Percentiles rank a stretch among this genome's conserved stretches.
Conservation (phyloP, 768 basidiomycete genomes). For the Paxillus involutus region DNA sequence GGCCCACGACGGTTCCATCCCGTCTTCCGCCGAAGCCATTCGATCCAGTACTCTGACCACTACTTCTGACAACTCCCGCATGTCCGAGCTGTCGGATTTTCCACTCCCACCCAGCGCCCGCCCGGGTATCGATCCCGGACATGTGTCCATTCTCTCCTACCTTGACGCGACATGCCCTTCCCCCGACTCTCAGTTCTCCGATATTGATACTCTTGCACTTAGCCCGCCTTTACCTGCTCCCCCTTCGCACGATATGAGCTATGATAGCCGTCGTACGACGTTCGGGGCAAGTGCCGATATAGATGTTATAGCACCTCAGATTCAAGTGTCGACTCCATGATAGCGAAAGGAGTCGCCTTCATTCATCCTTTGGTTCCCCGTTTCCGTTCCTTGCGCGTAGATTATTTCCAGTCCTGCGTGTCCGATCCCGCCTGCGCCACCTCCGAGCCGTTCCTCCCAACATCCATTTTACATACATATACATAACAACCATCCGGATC, state of each 20-base stretch:
- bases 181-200: neutral
- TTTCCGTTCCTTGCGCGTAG: neutral
- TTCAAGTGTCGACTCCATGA: constrained; percentile 16
- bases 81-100: constrained; percentile 74
- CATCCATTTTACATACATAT: neutral
- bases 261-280: constrained; percentile 19
- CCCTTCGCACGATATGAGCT: constrained; percentile 5
- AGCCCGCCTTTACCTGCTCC: constrained; percentile 8
- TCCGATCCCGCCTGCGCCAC: neutral
- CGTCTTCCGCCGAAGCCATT: constrained; percentile 30
- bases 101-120: constrained; percentile 54
- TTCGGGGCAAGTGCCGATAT: constrained; percentile 28
- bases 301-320: constrained; percentile 12
- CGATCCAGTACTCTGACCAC: constrained; percentile 63
- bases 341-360: neutral
- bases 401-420: neutral
- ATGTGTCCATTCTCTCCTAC: constrained; percentile 45
- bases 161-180: constrained; percentile 29
- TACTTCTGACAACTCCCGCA: constrained; percentile 55
- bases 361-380: neutral
- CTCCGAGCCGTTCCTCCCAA: neutral
- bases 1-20: constrained; percentile 19
- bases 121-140: neutral
- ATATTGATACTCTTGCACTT: neutral
- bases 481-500: no score